Base-by-base conservation (phyloP, 2,329 filamentous ascomycete genomes). In the Cladorrhinum sp. region DNA sequence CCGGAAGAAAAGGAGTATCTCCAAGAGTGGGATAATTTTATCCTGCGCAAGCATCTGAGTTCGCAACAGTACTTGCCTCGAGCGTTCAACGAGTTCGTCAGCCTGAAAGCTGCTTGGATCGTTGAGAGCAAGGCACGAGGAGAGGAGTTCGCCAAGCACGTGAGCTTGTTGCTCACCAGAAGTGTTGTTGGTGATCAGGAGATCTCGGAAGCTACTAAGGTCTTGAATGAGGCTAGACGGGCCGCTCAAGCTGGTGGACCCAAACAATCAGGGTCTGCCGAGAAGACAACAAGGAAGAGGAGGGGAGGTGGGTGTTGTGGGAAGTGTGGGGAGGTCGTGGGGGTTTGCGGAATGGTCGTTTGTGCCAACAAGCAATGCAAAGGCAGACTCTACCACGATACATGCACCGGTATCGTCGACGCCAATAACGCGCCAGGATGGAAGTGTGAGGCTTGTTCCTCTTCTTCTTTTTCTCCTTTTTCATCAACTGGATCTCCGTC, bases 1-100 rank as follows among this genome's bases (percentile, higher is more conserved):
- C 68, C 74, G 2, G 73, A 77, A 16, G 83, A 86, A 67, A 83
- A 82, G 68, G 83, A 85, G 62, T 86, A 82, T 60, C 82, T 86
- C 58, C 76, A 78, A 65, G 79, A 82, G 63, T 86, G 83, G 83
- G 83, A 85, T 62, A 75, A 78, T 1, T 85, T 81, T 65, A 79
- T 84, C 51, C 76, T 83, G 8, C 74, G 74, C 50, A 77, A 81
- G 65, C 79, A 77, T 57, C 72, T 85, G 51, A 81, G 79, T 4
- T 80, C 81, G 3, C 77, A 78, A 27, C 78, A 79, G 2, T 84
- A 81, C 66, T 75, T 86, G 12, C 77, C 81, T 10, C 76, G 77
- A 2, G 76, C 78, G 18, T 84, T 84, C 74, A 68, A 83, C 48
- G 75, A 73, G 23, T 86, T 86, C 67, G 72, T 83, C 41, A 71